Evolutionary conservation across 2,329 filamentous ascomycete genomes (phyloP).

Genomic region (Colletotrichum camelliae): DNA sequence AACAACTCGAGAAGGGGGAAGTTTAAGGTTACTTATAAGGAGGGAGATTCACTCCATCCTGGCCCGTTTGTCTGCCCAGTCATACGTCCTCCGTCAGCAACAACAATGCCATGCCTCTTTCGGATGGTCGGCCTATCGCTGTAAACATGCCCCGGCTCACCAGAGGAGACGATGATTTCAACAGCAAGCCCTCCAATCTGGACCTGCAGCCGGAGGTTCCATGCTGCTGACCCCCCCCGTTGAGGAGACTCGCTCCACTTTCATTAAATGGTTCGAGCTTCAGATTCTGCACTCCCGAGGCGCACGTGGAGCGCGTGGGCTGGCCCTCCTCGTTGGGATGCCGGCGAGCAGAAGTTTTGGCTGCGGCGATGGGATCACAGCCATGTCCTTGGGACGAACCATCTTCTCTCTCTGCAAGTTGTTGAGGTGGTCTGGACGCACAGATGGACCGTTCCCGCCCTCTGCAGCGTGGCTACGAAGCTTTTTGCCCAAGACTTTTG

Average conservation of each 20-base stretch:
- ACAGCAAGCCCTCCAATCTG: neutral
- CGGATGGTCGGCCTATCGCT: neutral
- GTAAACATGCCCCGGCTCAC: neutral
- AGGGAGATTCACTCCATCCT: neutral
- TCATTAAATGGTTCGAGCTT: neutral
- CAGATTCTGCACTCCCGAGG: neutral
- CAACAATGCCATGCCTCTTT: neutral
- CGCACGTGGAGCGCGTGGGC: neutral
- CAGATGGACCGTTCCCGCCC: neutral
- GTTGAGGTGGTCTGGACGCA: neutral
- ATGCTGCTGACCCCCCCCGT: neutral
- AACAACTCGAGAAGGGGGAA: neutral
- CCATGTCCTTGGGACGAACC: neutral
- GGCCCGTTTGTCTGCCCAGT: neutral
- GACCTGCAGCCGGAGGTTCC: neutral
- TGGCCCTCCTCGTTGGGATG: neutral
- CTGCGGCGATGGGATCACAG: neutral
- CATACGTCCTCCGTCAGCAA: neutral
- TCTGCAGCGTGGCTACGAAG: neutral
- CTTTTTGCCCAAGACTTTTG: neutral
- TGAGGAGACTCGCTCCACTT: neutral
- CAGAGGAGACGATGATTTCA: conserved; percentile 1
- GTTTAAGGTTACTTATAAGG: neutral
- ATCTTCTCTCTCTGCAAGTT: neutral
- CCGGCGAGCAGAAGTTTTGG: neutral